Evolutionary conservation across 1,139 yeast genomes (phyloP).

Genomic region (Suhomyces choctaworum): DNA sequence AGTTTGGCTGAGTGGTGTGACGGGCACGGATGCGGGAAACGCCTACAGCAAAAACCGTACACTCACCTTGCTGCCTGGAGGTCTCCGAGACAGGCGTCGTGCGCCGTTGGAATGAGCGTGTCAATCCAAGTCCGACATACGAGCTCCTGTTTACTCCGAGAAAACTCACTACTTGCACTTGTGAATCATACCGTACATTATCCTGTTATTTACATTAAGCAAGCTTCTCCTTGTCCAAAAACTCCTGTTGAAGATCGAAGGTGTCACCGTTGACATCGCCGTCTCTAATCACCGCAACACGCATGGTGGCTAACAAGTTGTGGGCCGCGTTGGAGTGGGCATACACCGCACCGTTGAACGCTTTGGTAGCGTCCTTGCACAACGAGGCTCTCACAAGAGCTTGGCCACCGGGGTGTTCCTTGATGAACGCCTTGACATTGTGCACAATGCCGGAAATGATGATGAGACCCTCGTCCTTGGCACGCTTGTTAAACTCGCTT

Average conservation of each 20-base stretch:
- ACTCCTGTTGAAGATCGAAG: conserved; percentile 52
- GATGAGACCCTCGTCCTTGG: conserved; percentile 60
- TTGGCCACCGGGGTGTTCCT: conserved; percentile 97
- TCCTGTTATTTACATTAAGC: conserved; percentile 9
- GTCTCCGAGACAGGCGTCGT: too few relatives aligned
- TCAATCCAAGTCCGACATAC: too few relatives aligned
- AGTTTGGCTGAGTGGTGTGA: conserved; percentile 4
- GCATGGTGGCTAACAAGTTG: conserved; percentile 90
- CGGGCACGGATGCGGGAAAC: not conserved
- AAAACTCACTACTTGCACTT: too few relatives aligned
- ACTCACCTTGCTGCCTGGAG: too few relatives aligned
- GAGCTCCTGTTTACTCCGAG: too few relatives aligned
- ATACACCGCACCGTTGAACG: conserved; percentile 97
- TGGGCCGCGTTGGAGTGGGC: conserved; percentile 98
- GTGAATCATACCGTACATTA: not conserved
- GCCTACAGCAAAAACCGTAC: too few relatives aligned
- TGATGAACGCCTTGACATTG: conserved; percentile 79
- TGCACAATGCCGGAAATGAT: conserved; percentile 94
- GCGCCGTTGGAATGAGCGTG: too few relatives aligned
- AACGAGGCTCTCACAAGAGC: conserved; percentile 81
- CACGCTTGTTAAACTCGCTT: conserved; percentile 70
- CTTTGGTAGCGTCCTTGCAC: conserved; percentile 96
- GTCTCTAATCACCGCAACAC: conserved; percentile 87
- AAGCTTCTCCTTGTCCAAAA: conserved; percentile 44
- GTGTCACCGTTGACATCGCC: conserved; percentile 55